Conservation (phyloP, 2,329 filamentous ascomycete genomes). For the Arthrobotrys musiformis region DNA sequence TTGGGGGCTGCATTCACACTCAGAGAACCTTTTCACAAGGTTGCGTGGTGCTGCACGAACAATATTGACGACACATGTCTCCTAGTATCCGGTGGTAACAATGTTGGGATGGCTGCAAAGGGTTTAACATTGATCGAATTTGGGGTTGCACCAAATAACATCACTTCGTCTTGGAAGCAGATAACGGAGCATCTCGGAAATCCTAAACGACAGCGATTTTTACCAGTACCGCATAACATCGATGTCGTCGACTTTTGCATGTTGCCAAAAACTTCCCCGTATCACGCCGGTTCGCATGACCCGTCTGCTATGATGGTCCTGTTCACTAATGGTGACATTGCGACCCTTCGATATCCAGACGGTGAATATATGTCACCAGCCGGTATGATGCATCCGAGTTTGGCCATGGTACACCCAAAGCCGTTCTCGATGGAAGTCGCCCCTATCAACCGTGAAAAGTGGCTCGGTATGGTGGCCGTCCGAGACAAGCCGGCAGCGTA, state of each 20-base stretch:
- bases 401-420: constrained; percentile 91
- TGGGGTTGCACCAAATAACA: constrained; percentile 86
- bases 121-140: constrained; percentile 90
- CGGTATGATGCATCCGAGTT: constrained; percentile 87
- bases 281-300: constrained; percentile 88
- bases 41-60: constrained; percentile 91
- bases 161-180: constrained; percentile 88
- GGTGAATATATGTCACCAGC: constrained; percentile 91
- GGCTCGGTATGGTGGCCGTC: constrained; percentile 90
- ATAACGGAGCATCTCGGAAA: constrained; percentile 81
- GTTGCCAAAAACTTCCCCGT: constrained; percentile 82
- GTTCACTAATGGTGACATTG: constrained; percentile 84
- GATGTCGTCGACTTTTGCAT: constrained; percentile 83
- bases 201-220: constrained; percentile 75
- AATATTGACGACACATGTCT: constrained; percentile 94
- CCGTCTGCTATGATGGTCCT: constrained; percentile 85
- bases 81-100: constrained; percentile 82
- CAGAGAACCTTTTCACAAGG: constrained; percentile 79
- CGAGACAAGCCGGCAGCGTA: constrained; percentile 77
- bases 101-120: constrained; percentile 74
- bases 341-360: constrained; percentile 90
- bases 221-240: constrained; percentile 80
- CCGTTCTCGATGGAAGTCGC: constrained; percentile 78
- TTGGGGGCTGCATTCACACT: constrained; percentile 68
- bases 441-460: constrained; percentile 78